These are phyloP conservation scores for Plasmopara muralis DNA, from an alignment of 352 stramenopile genomes.

Conservation along the genomic window DNA sequence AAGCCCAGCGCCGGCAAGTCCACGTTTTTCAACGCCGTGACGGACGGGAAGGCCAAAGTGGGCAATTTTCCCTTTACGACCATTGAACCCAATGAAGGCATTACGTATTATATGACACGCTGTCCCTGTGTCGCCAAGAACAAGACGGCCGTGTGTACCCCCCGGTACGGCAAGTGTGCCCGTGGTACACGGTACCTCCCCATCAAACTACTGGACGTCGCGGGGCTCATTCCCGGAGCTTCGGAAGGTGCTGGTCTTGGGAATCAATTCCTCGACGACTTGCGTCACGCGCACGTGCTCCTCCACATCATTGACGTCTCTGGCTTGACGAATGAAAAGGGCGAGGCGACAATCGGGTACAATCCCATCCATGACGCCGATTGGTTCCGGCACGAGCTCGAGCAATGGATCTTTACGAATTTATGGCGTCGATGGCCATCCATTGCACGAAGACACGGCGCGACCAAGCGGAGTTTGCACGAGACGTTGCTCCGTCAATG, in stretches of 20 bases:
- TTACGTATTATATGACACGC: constrained; percentile 84
- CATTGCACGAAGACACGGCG: constrained; percentile 66
- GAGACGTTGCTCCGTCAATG: constrained; percentile 69
- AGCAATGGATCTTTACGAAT: constrained; percentile 87
- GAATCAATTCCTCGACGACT: constrained; percentile 97
- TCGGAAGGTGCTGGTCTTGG: constrained; percentile 93
- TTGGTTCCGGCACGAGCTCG: constrained; percentile 82
- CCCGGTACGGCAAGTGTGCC: constrained; percentile 73
- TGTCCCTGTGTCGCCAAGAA: constrained; percentile 66
- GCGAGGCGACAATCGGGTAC: constrained; percentile 80
- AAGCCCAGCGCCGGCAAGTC: constrained; percentile 86
- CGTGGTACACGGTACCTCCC: constrained; percentile 69
- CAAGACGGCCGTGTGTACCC: constrained; percentile 58
- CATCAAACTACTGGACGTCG: constrained; percentile 81
- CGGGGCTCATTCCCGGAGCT: constrained; percentile 70
- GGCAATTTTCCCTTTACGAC: constrained; percentile 89
- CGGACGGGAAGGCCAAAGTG: constrained; percentile 81
- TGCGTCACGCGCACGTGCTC: constrained; percentile 83
- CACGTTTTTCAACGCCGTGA: constrained; percentile 89
- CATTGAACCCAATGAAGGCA: constrained; percentile 85
- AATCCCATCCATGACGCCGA: constrained; percentile 86
- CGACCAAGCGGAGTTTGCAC: constrained; percentile 62
- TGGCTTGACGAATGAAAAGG: constrained; percentile 86
- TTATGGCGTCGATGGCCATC: constrained; percentile 79
- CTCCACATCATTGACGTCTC: constrained; percentile 90